phyloP scores from a whole-genome alignment of 1,139 yeast species.

The Taphrina deformans region DNA sequence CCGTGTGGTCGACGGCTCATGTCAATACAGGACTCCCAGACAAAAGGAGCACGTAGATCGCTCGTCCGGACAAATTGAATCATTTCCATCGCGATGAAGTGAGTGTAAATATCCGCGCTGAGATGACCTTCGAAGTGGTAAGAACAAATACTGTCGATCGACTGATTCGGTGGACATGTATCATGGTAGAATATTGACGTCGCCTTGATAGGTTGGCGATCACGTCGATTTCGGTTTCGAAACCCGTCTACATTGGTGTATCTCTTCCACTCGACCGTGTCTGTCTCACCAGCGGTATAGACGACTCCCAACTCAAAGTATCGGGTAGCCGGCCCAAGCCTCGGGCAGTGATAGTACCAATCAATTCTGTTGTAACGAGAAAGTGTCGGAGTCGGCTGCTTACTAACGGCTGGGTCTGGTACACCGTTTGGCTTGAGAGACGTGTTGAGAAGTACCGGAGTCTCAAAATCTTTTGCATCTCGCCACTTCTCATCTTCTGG shows the following conservation, averaged over 20 bases:
- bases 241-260: background rate
- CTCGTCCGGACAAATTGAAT: background rate
- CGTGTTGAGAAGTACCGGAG: too few relatives aligned
- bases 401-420: too few relatives aligned
- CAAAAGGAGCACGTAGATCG: background rate
- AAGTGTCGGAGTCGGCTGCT: too few relatives aligned
- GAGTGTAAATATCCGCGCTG: background rate
- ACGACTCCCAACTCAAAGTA: background rate
- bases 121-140: background rate
- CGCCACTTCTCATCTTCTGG: too few relatives aligned
- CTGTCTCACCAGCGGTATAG: background rate
- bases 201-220: background rate
- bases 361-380: background rate
- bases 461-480: too few relatives aligned
- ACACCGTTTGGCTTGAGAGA: too few relatives aligned
- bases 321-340: background rate
- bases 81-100: background rate
- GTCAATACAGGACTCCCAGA: background rate
- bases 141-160: background rate
- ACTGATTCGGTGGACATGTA: background rate
- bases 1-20: background rate
- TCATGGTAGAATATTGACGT: background rate
- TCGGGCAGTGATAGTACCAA: background rate
- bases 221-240: background rate
- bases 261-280: background rate